These are phyloP conservation scores for Phaeosphaeria sp. DNA, from an alignment of 2,329 filamentous ascomycete genomes.

Conservation along the genomic window DNA sequence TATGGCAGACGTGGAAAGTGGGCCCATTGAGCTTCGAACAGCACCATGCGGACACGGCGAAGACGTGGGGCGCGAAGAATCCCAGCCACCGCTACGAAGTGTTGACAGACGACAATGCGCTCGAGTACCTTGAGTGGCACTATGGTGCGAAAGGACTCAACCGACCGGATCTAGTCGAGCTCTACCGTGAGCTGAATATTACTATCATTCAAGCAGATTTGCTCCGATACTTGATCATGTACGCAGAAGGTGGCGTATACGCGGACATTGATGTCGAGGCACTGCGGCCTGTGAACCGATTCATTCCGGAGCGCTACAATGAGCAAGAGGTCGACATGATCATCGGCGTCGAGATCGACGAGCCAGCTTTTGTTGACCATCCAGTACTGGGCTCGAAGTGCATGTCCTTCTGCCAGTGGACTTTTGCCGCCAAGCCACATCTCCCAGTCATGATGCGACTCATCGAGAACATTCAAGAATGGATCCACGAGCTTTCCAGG, in stretches of 20 bases:
- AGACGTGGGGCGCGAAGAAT: conserved; percentile 72
- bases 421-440: conserved; percentile 72
- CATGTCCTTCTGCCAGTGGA: conserved; percentile 77
- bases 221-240: conserved; percentile 71
- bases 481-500: conserved; percentile 67
- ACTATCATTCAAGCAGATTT: conserved; percentile 73
- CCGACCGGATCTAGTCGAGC: conserved; percentile 60
- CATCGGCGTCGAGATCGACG: conserved; percentile 74
- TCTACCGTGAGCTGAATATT: conserved; percentile 49
- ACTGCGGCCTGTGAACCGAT: conserved; percentile 60
- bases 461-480: conserved; percentile 72
- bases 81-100: conserved; percentile 72
- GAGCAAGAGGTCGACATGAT: conserved; percentile 73
- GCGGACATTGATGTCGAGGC: conserved; percentile 67
- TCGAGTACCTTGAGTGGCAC: conserved; percentile 71
- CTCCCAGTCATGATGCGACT: conserved; percentile 72
- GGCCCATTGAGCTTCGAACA: conserved; percentile 71
- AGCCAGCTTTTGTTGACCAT: conserved; percentile 69
- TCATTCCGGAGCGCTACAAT: conserved; percentile 69
- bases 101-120: conserved; percentile 71
- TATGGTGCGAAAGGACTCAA: conserved; percentile 71
- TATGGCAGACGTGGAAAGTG: conserved; percentile 81
- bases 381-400: conserved; percentile 72
- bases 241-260: conserved; percentile 68
- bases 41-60: conserved; percentile 65